These are phyloP conservation scores for Cafeteria roenbergensis DNA, from an alignment of 108 stramenopile genomes.

Conservation along the genomic window DNA sequence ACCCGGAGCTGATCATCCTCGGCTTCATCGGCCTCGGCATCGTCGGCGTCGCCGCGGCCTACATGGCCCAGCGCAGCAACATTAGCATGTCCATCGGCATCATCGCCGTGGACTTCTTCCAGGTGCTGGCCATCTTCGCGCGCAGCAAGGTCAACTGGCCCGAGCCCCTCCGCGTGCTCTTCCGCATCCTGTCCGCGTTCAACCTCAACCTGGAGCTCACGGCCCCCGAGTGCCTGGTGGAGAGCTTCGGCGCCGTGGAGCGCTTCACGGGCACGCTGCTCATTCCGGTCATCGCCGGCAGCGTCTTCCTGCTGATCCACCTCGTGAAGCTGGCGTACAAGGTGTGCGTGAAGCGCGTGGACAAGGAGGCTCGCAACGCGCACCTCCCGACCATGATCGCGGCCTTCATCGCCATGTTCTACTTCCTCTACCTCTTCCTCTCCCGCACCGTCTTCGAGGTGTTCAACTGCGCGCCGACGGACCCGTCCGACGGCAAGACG, in stretches of 20 bases:
- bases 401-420: slow-evolving; percentile 14
- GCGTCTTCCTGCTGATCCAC: slow-evolving; percentile 8
- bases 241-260: slow-evolving; percentile 9
- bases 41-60: slow-evolving; percentile 5
- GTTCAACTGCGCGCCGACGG: slow-evolving; percentile 25
- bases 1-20: slow-evolving; percentile 24
- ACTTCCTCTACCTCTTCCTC: slow-evolving; percentile 27
- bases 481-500: slow-evolving; percentile 19
- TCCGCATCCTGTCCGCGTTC: slow-evolving; percentile 19
- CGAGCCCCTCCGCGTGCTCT: slow-evolving; percentile 5
- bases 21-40: slow-evolving; percentile 5
- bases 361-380: neutral
- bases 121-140: slow-evolving; percentile 24
- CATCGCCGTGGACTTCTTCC: slow-evolving; percentile 27
- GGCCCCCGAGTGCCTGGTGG: slow-evolving; percentile 25
- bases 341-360: neutral
- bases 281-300: slow-evolving; percentile 11
- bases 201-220: slow-evolving; percentile 26
- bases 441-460: slow-evolving; percentile 22
- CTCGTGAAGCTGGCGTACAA: slow-evolving; percentile 8
- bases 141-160: slow-evolving; percentile 26
- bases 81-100: slow-evolving; percentile 20
- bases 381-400: slow-evolving; percentile 9
- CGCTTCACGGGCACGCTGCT: slow-evolving; percentile 19
- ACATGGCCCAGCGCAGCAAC: slow-evolving; percentile 18